These are phyloP conservation scores for Mycena belliarum DNA, from an alignment of 768 basidiomycete genomes.

Conservation along the genomic window DNA sequence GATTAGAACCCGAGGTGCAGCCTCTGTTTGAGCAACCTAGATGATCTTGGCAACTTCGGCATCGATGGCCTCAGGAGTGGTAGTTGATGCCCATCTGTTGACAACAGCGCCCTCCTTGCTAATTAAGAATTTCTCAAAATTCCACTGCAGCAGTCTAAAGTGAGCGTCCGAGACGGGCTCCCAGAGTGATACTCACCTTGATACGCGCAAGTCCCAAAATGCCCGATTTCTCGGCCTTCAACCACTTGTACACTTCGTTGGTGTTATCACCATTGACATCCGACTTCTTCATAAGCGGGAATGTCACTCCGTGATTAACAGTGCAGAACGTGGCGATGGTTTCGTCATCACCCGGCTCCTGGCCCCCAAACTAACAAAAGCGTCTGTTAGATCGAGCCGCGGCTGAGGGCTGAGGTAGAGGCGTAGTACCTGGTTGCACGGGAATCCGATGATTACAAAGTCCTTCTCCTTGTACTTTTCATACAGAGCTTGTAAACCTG, in stretches of 20 bases:
- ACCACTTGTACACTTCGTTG: constrained; percentile 83
- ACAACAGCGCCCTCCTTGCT: constrained; percentile 77
- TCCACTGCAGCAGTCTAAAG: constrained; percentile 57
- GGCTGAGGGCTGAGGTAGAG: neutral
- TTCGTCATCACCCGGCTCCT: constrained; percentile 84
- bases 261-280: constrained; percentile 89
- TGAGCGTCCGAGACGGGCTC: neutral
- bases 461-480: constrained; percentile 79
- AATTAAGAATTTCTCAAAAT: constrained; percentile 88
- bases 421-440: constrained; percentile 74
- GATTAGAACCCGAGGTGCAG: neutral
- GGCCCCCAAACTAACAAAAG: constrained; percentile 66
- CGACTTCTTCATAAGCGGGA: constrained; percentile 90
- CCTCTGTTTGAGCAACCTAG: constrained; percentile 16
- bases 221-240: constrained; percentile 79
- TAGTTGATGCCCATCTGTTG: constrained; percentile 76
- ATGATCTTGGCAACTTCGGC: constrained; percentile 64
- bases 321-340: constrained; percentile 74
- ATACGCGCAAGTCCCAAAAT: constrained; percentile 70
- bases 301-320: constrained; percentile 84
- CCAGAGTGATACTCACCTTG: constrained; percentile 49
- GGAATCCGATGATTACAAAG: constrained; percentile 85
- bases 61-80: constrained; percentile 65
- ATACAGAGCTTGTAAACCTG: constrained; percentile 78
- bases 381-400: neutral